Conservation (phyloP, 768 basidiomycete genomes). For the Clavaria fumosa region DNA sequence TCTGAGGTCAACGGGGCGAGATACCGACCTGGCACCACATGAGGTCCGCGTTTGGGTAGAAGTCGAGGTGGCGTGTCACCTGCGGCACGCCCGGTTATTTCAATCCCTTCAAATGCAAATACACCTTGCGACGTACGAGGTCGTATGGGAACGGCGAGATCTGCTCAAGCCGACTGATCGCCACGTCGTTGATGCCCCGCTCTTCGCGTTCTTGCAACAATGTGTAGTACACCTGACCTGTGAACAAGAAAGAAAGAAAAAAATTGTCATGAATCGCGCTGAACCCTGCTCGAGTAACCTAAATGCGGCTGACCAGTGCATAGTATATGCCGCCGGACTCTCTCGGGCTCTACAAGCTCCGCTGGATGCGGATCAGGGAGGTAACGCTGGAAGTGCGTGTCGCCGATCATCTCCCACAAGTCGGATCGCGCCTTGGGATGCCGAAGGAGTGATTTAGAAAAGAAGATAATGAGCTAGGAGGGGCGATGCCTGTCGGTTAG, state of each 20-base stretch:
- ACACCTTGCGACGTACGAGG: slow-evolving; percentile 49
- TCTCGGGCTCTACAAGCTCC: slow-evolving; percentile 57
- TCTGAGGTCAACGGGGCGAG: background rate
- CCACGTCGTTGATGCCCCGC: slow-evolving; percentile 81
- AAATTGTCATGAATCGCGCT: too few species aligned
- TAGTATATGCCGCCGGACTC: slow-evolving; percentile 84
- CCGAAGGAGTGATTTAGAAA: slow-evolving; percentile 91
- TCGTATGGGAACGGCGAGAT: slow-evolving; percentile 97
- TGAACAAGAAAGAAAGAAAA: slow-evolving; percentile 4
- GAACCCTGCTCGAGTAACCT: slow-evolving; percentile 5
- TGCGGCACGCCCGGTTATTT: slow-evolving; percentile 17
- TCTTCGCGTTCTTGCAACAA: slow-evolving; percentile 84
- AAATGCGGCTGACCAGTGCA: slow-evolving; percentile 45
- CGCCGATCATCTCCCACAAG: slow-evolving; percentile 76
- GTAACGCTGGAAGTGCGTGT: slow-evolving; percentile 88
- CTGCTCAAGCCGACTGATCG: slow-evolving; percentile 90
- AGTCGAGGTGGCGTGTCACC: slow-evolving; percentile 89
- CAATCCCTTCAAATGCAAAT: background rate
- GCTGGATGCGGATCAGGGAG: slow-evolving; percentile 72
- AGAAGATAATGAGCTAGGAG: slow-evolving; percentile 75
- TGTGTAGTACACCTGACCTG: slow-evolving; percentile 88
- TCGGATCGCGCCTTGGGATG: slow-evolving; percentile 85
- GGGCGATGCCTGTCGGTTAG: slow-evolving; percentile 1
- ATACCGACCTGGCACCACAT: slow-evolving; percentile 73
- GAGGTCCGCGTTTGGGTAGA: slow-evolving; percentile 88